These are phyloP conservation scores for Atalantia buxifolia DNA, from an alignment of 345 rosid species.

Conservation along the genomic window DNA sequence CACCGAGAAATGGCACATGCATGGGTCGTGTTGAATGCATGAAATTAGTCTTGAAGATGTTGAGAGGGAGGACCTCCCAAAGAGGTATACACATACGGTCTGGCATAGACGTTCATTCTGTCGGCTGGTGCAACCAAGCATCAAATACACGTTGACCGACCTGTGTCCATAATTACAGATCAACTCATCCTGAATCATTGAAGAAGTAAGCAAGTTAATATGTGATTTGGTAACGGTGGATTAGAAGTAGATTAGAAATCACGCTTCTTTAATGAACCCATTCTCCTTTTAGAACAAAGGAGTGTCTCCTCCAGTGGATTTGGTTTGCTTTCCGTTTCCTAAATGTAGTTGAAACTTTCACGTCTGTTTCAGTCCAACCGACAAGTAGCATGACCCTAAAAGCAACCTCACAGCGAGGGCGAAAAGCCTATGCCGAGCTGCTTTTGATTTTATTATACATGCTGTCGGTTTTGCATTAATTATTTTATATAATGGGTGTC, in stretches of 20 bases:
- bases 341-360: not conserved
- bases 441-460: not conserved
- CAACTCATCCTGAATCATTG: not conserved
- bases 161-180: not conserved
- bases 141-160: not conserved
- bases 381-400: not conserved
- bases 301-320: not conserved
- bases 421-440: not conserved
- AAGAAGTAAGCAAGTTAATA: not conserved
- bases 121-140: too few species aligned
- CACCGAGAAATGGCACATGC: not conserved
- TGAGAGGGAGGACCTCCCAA: not conserved
- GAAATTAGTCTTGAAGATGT: not conserved
- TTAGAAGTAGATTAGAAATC: not conserved
- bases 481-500: too few species aligned
- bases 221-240: not conserved
- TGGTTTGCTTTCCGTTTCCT: slow-evolving; percentile 10
- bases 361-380: slow-evolving; percentile 16
- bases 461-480: too few species aligned
- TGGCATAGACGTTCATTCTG: too few species aligned
- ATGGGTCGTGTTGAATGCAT: not conserved
- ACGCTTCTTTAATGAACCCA: not conserved
- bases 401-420: not conserved
- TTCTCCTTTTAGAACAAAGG: not conserved
- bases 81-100: not conserved